Base-by-base conservation (phyloP, 2,329 filamentous ascomycete genomes). In the Aspergillus eucalypticola region DNA sequence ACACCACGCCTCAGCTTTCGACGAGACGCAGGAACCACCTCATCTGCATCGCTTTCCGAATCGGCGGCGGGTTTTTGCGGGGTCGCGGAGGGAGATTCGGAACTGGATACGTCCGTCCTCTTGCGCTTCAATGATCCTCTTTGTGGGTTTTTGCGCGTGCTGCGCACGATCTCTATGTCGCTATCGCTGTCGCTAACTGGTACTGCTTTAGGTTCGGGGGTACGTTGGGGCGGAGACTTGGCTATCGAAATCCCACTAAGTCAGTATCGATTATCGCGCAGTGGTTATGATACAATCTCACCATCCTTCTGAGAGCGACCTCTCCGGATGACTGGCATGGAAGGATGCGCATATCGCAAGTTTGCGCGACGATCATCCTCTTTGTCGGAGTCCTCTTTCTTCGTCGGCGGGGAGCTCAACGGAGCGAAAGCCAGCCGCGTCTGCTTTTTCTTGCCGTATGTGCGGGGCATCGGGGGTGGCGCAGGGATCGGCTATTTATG, bases 401-500 rank as follows among this genome's bases (percentile, higher is more conserved):
- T 68, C 6, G 67, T 64, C 6, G 74, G 69, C 1, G 71, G 64
- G 11, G 73, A 69, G 32, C 70, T 60, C 13, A 74, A 57, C 21
- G 78, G 68, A 10, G 75, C 71, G 64, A 81, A 80, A n/a, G 75
- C 65, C 41, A 81, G 73, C 51, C 75, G 76, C 54, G 78, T 77
- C 67, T 81, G 79, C 65, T 76, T 76, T 54, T 61, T 63, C 63
- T 73, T 75, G 48, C 64, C 64, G 48, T 66, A 63, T 54, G 66
- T 71, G 66, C 71, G 70, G 60, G 73, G 69, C 73, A 75, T 75
- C 10, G 25, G 53, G 53, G 59, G 53, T 56, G 52, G 57, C 32
- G 51, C 55, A 17, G 19, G 17, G 41, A 44, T 25, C 19, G 39
- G 51, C 35, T 8, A 53, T 53, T 35, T 15, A n/a, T 23, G 11